phyloP scores from a whole-genome alignment of 257 asterid species.

The Nicotiana otophora region DNA sequence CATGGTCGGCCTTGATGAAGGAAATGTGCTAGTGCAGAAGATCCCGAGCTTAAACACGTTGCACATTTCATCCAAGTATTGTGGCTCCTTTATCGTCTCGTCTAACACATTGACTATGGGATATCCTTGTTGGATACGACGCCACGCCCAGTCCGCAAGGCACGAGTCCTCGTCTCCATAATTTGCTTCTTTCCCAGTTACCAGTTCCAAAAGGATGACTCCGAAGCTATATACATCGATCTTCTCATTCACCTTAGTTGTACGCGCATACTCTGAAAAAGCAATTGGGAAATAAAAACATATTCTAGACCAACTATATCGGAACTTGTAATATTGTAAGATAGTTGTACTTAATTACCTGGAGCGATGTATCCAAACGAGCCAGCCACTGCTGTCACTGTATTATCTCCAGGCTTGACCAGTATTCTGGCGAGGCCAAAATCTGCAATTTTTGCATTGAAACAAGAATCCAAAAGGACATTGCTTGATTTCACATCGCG shows the following conservation, averaged over 20 bases:
- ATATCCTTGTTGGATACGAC: background rate
- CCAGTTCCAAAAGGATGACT: constrained; percentile 46
- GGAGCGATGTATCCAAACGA: constrained; percentile 41
- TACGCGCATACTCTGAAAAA: constrained; percentile 18
- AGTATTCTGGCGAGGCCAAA: constrained; percentile 20
- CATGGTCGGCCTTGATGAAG: background rate
- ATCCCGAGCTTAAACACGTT: background rate
- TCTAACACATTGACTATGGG: background rate
- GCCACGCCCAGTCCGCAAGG: constrained; percentile 6
- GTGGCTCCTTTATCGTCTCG: background rate
- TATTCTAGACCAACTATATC: background rate
- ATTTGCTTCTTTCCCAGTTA: constrained; percentile 27
- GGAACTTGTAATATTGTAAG: too few relatives aligned
- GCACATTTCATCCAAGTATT: background rate
- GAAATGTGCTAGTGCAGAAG: background rate
- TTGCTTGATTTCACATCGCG: too few relatives aligned
- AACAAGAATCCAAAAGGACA: too few relatives aligned
- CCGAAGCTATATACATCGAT: constrained; percentile 54
- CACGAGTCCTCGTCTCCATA: background rate
- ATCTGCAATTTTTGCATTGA: too few relatives aligned
- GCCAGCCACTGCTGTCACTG: constrained; percentile 32
- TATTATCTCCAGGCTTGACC: constrained; percentile 23
- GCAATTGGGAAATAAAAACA: background rate
- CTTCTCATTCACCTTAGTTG: constrained; percentile 40
- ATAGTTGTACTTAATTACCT: background rate